A percentile compares a stretch with the other conserved stretches of the same genome.
Conservation (phyloP, 2,329 filamentous ascomycete genomes). For the Corynespora cassiicola region DNA sequence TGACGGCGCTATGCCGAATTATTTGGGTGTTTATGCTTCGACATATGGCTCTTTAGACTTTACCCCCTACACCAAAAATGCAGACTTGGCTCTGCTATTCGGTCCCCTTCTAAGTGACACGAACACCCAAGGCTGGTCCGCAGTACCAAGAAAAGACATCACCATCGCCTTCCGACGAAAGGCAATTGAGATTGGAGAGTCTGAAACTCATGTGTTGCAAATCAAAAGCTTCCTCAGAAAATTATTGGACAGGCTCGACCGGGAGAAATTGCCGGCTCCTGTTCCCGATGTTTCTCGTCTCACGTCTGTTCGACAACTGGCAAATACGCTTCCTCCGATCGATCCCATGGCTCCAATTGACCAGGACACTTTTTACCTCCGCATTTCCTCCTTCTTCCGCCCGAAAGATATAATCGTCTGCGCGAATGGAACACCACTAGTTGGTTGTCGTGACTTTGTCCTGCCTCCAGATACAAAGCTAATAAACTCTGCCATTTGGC, state of each 20-base stretch:
- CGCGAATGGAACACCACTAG: constrained; percentile 62
- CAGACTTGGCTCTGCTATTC: constrained; percentile 53
- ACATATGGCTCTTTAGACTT: constrained; percentile 44
- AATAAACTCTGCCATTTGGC: constrained; percentile 63
- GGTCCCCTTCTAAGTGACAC: constrained; percentile 52
- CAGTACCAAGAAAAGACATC: constrained; percentile 42
- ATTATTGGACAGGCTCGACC: constrained; percentile 11
- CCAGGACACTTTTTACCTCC: constrained; percentile 58
- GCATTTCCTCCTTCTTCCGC: constrained; percentile 55
- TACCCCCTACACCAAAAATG: constrained; percentile 25
- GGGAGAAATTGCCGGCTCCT: constrained; percentile 1
- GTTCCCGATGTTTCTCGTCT: background rate
- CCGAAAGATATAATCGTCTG: constrained; percentile 63
- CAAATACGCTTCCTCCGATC: constrained; percentile 6
- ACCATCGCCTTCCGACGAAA: constrained; percentile 40
- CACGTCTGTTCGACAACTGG: constrained; percentile 6
- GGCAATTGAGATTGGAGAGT: constrained; percentile 36
- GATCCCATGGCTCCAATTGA: constrained; percentile 47
- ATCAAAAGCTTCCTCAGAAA: constrained; percentile 25
- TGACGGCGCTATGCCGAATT: constrained; percentile 55
- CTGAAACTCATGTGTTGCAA: constrained; percentile 44
- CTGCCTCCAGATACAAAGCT: constrained; percentile 47
- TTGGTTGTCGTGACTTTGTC: constrained; percentile 17
- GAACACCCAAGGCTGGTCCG: constrained; percentile 52
- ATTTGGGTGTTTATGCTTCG: constrained; percentile 58